These are phyloP conservation scores for Podospora pseudocomata DNA, from an alignment of 495 filamentous ascomycete genomes.

Conservation along the genomic window DNA sequence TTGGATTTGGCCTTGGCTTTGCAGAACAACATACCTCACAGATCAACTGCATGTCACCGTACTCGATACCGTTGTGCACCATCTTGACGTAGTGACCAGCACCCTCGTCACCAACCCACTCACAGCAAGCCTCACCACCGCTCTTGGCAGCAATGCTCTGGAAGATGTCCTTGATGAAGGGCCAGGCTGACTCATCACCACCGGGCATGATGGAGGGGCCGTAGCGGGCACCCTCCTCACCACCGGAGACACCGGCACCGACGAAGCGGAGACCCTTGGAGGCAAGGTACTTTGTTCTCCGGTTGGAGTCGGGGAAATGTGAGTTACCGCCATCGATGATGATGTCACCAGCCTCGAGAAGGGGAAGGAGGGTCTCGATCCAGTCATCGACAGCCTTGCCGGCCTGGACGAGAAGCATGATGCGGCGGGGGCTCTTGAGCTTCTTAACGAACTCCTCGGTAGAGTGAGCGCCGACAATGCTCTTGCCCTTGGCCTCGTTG, in stretches of 20 bases:
- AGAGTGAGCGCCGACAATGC: slow-evolving; percentile 88
- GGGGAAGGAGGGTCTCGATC: slow-evolving; percentile 90
- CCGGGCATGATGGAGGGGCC: slow-evolving; percentile 98
- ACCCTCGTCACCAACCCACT: slow-evolving; percentile 99
- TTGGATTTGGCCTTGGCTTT: neutral
- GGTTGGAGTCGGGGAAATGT: slow-evolving; percentile 98
- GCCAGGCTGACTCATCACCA: slow-evolving; percentile 97
- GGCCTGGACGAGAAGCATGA: slow-evolving; percentile 98
- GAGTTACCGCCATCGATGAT: slow-evolving; percentile 99
- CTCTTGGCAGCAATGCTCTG: slow-evolving; percentile 97
- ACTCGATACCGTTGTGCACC: slow-evolving; percentile 99
- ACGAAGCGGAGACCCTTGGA: slow-evolving; percentile 93
- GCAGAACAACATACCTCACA: slow-evolving; percentile 67
- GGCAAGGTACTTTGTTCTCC: slow-evolving; percentile 79
- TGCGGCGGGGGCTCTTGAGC: slow-evolving; percentile 91
- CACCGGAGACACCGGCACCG: slow-evolving; percentile 95
- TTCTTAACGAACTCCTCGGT: slow-evolving; percentile 90
- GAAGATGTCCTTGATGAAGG: slow-evolving; percentile 97
- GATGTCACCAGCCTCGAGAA: slow-evolving; percentile 89
- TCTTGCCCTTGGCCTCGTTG: slow-evolving; percentile 93
- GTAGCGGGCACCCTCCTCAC: slow-evolving; percentile 97
- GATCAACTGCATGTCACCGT: slow-evolving; percentile 99
- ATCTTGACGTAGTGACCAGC: slow-evolving; percentile 99
- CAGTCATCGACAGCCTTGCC: slow-evolving; percentile 97
- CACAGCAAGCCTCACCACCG: slow-evolving; percentile 93